Evolutionary conservation across 2,329 filamentous ascomycete genomes (phyloP).

Genomic region (Claviceps paspali): DNA sequence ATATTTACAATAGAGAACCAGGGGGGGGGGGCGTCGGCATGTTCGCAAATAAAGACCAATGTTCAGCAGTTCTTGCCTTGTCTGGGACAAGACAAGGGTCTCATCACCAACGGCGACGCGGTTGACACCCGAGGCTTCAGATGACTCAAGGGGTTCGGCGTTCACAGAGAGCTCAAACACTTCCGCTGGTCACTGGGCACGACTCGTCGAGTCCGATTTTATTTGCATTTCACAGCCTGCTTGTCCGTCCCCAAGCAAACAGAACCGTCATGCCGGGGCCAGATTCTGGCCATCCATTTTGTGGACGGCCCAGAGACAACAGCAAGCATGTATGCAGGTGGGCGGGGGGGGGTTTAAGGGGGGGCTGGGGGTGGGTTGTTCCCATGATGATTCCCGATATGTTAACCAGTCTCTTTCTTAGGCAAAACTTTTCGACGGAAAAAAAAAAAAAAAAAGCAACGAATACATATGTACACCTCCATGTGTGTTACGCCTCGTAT

Average conservation of each 20-base stretch:
- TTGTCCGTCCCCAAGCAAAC: conserved; percentile 1
- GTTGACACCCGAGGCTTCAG: too few species aligned
- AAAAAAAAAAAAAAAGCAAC: too few species aligned
- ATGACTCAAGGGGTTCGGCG: not conserved
- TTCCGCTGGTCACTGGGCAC: too few species aligned
- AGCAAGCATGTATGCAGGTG: not conserved
- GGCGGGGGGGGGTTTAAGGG: not conserved
- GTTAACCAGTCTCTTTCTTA: not conserved
- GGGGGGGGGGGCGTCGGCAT: too few species aligned
- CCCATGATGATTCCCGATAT: not conserved
- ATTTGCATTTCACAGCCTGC: not conserved
- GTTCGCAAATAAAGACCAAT: not conserved
- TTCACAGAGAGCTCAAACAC: too few species aligned
- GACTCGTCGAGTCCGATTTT: too few species aligned
- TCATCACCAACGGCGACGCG: not conserved
- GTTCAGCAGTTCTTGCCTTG: not conserved
- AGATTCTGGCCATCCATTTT: not conserved
- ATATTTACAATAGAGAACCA: too few species aligned
- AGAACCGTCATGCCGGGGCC: not conserved
- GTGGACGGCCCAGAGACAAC: not conserved
- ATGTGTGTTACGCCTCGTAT: too few species aligned
- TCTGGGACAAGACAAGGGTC: not conserved
- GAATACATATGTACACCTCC: too few species aligned
- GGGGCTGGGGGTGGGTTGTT: not conserved
- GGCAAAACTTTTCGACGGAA: not conserved